Base-by-base conservation (phyloP, 495 filamentous ascomycete genomes). In the Cercophora scortea region DNA sequence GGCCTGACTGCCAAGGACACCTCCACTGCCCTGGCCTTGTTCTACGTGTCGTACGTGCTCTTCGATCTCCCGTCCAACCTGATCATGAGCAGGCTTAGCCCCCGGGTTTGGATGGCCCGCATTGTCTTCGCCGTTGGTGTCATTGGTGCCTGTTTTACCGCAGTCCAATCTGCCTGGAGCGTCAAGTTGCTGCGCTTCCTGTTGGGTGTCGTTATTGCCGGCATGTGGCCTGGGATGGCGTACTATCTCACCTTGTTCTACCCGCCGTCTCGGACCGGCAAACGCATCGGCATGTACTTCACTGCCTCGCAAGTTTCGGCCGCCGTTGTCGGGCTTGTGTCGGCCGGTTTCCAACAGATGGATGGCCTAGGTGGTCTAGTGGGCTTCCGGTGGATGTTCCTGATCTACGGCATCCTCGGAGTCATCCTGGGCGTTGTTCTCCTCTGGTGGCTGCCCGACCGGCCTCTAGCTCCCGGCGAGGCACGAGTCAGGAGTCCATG, bases 141-240 rank as follows among this genome's bases (percentile, higher is more conserved):
- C 40, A 86, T 93, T 45, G 90, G 90, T 1, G 77, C 78, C 47
- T 93, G 88, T 56, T 87, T 94, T 72, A 78, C 88, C 3, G 86
- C 85, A 8, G 87, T 94, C 66, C 81, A 81, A 62, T 79, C 81
- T 45, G 86, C 84, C 34, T 91, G 88, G 87, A 91, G 88, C 65
- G 80, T 93, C 64, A 92, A 92, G 84, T 87, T 95, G 32, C 76
- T 95, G 5, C 85, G 90, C n/a, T 81, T 95, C 43, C 75, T 96
- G 8, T 77, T 95, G 12, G 90, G 90, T 41, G 77, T 94, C 49
- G 89, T 95, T 16, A 90, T 89, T 61, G 90, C 90, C 9, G 90
- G 90, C 15, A 89, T 95, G 83, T 95, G 90, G 89, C 90, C 90
- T 2, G 90, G 90, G 38, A 95, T 95, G 90, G 80, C 90, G 16